Conservation (phyloP, 768 basidiomycete genomes). For the Hydnomerulius pinastri region DNA sequence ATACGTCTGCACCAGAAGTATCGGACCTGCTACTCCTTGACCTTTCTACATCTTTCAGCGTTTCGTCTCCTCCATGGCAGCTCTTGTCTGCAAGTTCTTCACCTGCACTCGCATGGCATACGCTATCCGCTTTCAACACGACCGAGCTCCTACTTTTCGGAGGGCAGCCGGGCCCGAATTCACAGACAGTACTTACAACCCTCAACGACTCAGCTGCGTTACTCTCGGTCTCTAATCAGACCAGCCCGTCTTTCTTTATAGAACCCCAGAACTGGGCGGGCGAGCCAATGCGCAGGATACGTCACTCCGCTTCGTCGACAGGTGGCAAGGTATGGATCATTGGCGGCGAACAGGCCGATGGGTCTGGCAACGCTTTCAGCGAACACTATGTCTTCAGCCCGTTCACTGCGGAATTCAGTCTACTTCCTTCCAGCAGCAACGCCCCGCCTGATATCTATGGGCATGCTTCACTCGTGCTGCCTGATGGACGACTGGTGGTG, state of each 20-base stretch:
- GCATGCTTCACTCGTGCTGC: constrained; percentile 68
- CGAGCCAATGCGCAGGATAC: constrained; percentile 76
- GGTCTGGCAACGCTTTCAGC: constrained; percentile 60
- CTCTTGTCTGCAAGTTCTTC: constrained; percentile 51
- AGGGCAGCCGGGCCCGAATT: constrained; percentile 68
- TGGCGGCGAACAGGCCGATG: constrained; percentile 84
- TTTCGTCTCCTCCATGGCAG: constrained; percentile 69
- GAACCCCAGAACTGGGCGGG: constrained; percentile 55
- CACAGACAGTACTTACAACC: constrained; percentile 49
- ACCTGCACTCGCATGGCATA: constrained; percentile 78
- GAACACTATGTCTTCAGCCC: constrained; percentile 69
- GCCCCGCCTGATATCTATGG: constrained; percentile 73
- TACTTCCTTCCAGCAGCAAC: constrained; percentile 48
- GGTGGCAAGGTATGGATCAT: constrained; percentile 65
- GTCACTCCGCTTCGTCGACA: constrained; percentile 61
- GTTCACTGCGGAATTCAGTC: constrained; percentile 48
- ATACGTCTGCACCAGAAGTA: constrained; percentile 71
- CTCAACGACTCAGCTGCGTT: constrained; percentile 64
- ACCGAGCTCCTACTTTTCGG: constrained; percentile 68
- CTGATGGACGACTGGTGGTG: constrained; percentile 68
- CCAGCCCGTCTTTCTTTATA: constrained; percentile 46
- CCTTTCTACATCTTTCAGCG: constrained; percentile 57
- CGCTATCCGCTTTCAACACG: constrained; percentile 64
- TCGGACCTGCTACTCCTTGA: constrained; percentile 73
- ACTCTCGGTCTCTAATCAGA: constrained; percentile 44